Conservation (phyloP, 768 basidiomycete genomes). For the Imleria badia region DNA sequence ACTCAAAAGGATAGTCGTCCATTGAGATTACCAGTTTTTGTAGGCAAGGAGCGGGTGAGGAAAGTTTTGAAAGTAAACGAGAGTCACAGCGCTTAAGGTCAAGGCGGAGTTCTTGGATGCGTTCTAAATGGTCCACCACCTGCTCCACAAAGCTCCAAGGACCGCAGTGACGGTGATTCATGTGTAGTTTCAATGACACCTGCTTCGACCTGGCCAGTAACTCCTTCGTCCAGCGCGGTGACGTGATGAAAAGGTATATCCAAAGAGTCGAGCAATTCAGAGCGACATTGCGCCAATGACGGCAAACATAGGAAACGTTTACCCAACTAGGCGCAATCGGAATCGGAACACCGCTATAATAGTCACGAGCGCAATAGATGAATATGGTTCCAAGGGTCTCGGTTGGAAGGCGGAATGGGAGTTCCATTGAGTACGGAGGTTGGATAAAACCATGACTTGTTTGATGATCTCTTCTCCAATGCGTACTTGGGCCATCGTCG, state of each 20-base stretch:
- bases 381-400: slow-evolving; percentile 14
- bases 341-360: too few species aligned
- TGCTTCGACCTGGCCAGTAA: slow-evolving; percentile 44
- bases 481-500: too few species aligned
- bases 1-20: too few species aligned
- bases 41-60: not conserved
- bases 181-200: slow-evolving; percentile 23
- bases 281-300: slow-evolving; percentile 43
- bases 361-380: not conserved
- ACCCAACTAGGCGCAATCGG: not conserved
- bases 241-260: slow-evolving; percentile 32
- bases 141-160: not conserved
- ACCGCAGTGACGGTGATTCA: too few species aligned
- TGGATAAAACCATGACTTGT: too few species aligned
- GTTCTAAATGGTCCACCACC: not conserved
- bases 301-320: slow-evolving; percentile 11
- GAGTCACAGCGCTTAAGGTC: too few species aligned
- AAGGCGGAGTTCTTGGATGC: not conserved
- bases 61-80: too few species aligned
- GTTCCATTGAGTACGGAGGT: too few species aligned
- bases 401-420: not conserved
- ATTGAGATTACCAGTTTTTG: not conserved
- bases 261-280: slow-evolving; percentile 40
- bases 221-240: slow-evolving; percentile 37
- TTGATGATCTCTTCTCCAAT: too few species aligned